Conservation (phyloP, 306 rosid species). For the Rosa rugosa region DNA sequence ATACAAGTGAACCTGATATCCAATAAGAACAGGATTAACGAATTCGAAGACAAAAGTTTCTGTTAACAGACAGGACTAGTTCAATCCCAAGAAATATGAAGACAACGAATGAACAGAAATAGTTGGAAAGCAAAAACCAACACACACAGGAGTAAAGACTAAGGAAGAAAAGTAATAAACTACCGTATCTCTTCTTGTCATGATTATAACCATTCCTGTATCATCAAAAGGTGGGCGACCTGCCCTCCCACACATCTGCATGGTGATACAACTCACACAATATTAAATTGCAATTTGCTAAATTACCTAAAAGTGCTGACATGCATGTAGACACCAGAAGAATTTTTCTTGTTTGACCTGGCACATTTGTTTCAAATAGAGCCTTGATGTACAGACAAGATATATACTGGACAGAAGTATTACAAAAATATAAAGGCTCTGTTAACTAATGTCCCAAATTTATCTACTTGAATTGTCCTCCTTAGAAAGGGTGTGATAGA, state of each 20-base stretch:
- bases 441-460: neutral
- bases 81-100: neutral
- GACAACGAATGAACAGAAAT: slow-evolving; percentile 7
- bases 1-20: slow-evolving; percentile 79
- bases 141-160: slow-evolving; percentile 8
- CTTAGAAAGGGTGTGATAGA: slow-evolving; percentile 14
- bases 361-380: neutral
- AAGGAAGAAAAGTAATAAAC: slow-evolving; percentile 16
- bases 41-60: slow-evolving; percentile 7
- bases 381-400: neutral
- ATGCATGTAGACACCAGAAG: neutral
- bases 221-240: slow-evolving; percentile 99
- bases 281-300: slow-evolving; percentile 7
- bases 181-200: slow-evolving; percentile 99
- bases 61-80: neutral
- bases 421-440: neutral
- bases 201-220: slow-evolving; percentile 91
- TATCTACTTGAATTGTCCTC: neutral
- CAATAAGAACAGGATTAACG: slow-evolving; percentile 19
- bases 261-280: slow-evolving; percentile 4
- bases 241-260: slow-evolving; percentile 97
- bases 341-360: neutral
- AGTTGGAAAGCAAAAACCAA: slow-evolving; percentile 3
- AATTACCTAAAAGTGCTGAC: neutral
- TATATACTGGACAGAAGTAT: neutral